Evolutionary conservation across 495 filamentous ascomycete species (phyloP), one percentile per base, ranked within the genome.

Genomic region (Beverwykella pulmonaria): DNA sequence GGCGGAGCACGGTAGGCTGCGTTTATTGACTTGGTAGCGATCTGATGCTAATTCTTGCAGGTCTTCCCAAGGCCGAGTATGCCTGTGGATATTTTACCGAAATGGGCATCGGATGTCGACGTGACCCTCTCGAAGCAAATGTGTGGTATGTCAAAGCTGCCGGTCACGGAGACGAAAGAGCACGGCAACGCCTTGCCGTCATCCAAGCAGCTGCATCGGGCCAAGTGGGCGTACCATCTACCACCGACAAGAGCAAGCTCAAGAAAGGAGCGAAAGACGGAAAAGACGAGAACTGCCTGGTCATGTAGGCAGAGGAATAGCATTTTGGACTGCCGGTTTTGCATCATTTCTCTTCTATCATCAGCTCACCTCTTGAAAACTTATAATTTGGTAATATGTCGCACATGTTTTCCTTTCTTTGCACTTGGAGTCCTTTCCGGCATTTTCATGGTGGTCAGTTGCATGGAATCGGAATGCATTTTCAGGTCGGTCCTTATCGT

Each of bases 81-180:
- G 92, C 95, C 0, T 85, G 93, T 19, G 94, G 92, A 17, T 99
- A 97, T 79, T 99, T 99, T 77, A 97, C 92, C 9, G 94, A 99
- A 78, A 96, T 93, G 89, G 94, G 94, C 55, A 97, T 99, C 65
- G 94, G 94, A 23, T 96, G 91, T 75, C 89, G 92, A 5, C 87
- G 92, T 22, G 94, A 99, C 75, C 87, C 92, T 1, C 83, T 99
- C 63, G 92, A 97, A 74, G 93, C 94, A 59, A 98, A 98, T 71
- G 90, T 96, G 8, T 98, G 93, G 95, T 99, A 99, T 73, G 95
- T 98, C 56, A 90, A 90, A 75, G 93, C 94, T 1, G 95, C 94
- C 10, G 94, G 96, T 62, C 87, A 92, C 47, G 94, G 93, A 47
- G 93, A 98, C 68, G 89, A 92, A 70, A 85, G 92, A 20, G 94